Evolutionary conservation across 2,329 filamentous ascomycete genomes (phyloP).

Genomic region (Botrytis fragariae): DNA sequence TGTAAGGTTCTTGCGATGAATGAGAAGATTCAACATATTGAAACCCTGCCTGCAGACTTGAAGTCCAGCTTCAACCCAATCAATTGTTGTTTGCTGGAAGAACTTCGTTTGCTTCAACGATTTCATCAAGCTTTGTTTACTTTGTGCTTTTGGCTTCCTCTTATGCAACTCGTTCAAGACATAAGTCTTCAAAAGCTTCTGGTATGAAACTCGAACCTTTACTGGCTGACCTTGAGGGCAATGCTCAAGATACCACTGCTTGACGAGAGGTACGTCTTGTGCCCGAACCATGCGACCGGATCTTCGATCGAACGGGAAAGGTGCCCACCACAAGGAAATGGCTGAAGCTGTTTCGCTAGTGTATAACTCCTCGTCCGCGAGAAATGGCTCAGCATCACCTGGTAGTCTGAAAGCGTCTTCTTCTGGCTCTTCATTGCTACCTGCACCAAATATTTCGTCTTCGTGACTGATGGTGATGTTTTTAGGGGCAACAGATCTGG

Average conservation of each 20-base stretch:
- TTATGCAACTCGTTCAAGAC: slow-evolving; percentile 97
- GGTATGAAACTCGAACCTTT: slow-evolving; percentile 96
- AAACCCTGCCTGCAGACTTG: slow-evolving; percentile 98
- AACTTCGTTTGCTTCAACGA: slow-evolving; percentile 97
- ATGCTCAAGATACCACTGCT: slow-evolving; percentile 98
- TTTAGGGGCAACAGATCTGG: slow-evolving; percentile 87
- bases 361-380: slow-evolving; percentile 84
- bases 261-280: slow-evolving; percentile 93
- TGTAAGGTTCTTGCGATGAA: slow-evolving; percentile 96
- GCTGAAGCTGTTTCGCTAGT: slow-evolving; percentile 87
- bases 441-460: slow-evolving; percentile 84
- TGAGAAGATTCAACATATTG: slow-evolving; percentile 97
- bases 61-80: slow-evolving; percentile 98
- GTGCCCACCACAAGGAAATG: slow-evolving; percentile 96
- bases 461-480: slow-evolving; percentile 91
- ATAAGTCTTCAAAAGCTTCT: slow-evolving; percentile 94
- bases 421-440: slow-evolving; percentile 65
- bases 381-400: slow-evolving; percentile 76
- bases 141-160: slow-evolving; percentile 91
- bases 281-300: slow-evolving; percentile 96
- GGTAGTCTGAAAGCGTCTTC: slow-evolving; percentile 87
- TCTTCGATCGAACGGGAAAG: slow-evolving; percentile 89
- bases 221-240: slow-evolving; percentile 87
- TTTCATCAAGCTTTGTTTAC: slow-evolving; percentile 86
- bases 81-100: slow-evolving; percentile 98